Evolutionary conservation across 805 yeast species (phyloP).

Genomic region (Ogataea naganishii): DNA sequence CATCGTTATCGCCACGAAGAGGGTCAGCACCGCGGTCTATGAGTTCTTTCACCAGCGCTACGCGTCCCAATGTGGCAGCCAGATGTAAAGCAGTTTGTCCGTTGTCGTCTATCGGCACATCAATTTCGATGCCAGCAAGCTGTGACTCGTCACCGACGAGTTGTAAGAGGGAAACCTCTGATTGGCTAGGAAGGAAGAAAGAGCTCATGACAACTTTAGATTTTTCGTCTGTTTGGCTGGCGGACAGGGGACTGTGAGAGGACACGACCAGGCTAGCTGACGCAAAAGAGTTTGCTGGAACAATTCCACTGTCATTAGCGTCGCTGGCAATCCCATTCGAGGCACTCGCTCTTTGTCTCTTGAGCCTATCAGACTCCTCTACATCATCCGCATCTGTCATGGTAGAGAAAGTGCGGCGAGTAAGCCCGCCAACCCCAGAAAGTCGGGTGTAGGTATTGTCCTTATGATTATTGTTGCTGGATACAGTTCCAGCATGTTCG

Average conservation of each 20-base stretch:
- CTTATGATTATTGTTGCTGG: too few species aligned
- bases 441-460: too few species aligned
- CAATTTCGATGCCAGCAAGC: conserved; percentile 43
- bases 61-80: conserved; percentile 87
- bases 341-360: too few species aligned
- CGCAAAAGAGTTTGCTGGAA: too few species aligned
- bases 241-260: too few species aligned
- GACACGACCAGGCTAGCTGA: too few species aligned
- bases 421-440: background rate
- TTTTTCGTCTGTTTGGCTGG: conserved; percentile 17
- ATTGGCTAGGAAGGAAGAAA: conserved; percentile 37
- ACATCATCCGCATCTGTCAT: conserved; percentile 14
- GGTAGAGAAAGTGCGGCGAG: conserved; percentile 7
- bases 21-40: conserved; percentile 63
- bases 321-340: too few species aligned
- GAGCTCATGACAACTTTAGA: conserved; percentile 36
- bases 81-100: conserved; percentile 94
- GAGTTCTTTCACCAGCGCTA: conserved; percentile 57
- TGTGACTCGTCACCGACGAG: conserved; percentile 19
- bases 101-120: conserved; percentile 84
- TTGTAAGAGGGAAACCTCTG: conserved; percentile 16
- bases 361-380: conserved; percentile 23
- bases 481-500: too few species aligned
- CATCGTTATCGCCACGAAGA: conserved; percentile 65
- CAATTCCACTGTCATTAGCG: too few species aligned